Evolutionary conservation across 2,329 filamentous ascomycete species (phyloP).

Genomic region (Byssochlamys sp.): DNA sequence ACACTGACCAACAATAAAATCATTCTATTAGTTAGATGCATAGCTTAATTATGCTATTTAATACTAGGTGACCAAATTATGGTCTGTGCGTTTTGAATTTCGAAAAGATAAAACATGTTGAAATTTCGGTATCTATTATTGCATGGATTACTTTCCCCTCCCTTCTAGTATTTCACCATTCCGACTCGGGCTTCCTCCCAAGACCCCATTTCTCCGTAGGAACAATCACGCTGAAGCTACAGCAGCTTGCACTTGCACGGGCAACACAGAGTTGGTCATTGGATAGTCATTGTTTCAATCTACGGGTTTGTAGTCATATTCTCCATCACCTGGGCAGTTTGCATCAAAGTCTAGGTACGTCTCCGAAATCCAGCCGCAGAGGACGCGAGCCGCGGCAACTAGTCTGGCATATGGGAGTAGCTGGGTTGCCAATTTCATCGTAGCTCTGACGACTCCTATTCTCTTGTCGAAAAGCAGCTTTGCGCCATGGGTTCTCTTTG

Average conservation of each 20-base stretch:
- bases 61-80: too few relatives aligned
- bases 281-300: slow-evolving; percentile 21
- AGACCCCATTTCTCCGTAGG: too few relatives aligned
- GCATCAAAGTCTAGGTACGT: slow-evolving; percentile 45
- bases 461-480: slow-evolving; percentile 35
- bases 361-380: slow-evolving; percentile 48
- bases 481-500: slow-evolving; percentile 41
- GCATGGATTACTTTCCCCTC: too few relatives aligned
- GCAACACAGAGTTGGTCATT: slow-evolving; percentile 18
- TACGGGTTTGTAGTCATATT: slow-evolving; percentile 21
- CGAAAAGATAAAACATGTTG: too few relatives aligned
- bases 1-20: too few relatives aligned
- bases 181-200: too few relatives aligned
- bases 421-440: slow-evolving; percentile 39
- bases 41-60: too few relatives aligned
- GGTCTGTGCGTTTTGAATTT: too few relatives aligned
- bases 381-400: slow-evolving; percentile 47
- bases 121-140: too few relatives aligned
- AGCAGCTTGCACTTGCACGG: slow-evolving; percentile 10
- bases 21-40: too few relatives aligned
- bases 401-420: slow-evolving; percentile 45
- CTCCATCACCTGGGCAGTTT: slow-evolving; percentile 44
- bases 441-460: slow-evolving; percentile 37
- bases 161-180: too few relatives aligned
- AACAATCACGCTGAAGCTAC: too few relatives aligned